These are phyloP conservation scores for Byssoonygena ceratinophila DNA, from an alignment of 2,329 filamentous ascomycete species.

Conservation along the genomic window DNA sequence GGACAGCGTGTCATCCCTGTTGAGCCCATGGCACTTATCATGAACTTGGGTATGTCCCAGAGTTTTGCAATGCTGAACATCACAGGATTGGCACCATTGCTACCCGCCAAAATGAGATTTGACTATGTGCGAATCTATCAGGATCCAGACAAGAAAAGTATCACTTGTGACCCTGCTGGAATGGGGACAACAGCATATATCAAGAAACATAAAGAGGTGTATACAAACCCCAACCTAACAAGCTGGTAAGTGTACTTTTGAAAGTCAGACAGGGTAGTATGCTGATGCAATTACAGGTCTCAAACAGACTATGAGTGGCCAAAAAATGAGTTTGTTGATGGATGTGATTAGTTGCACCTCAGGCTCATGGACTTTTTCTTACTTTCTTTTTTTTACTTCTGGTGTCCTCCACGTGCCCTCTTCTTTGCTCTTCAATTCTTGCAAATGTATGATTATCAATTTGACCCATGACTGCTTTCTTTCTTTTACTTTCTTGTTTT, in stretches of 20 bases:
- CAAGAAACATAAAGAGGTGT: conserved; percentile 48
- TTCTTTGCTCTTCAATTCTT: neutral
- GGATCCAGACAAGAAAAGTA: conserved; percentile 45
- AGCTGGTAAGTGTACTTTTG: conserved; percentile 41
- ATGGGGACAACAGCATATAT: conserved; percentile 61
- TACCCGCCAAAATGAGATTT: conserved; percentile 56
- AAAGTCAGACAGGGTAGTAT: neutral
- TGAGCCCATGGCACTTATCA: conserved; percentile 57
- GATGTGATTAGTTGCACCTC: conserved; percentile 32
- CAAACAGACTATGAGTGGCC: conserved; percentile 49
- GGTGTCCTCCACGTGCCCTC: neutral
- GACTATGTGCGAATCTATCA: conserved; percentile 65
- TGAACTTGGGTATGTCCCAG: conserved; percentile 61
- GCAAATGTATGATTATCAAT: conserved; percentile 7
- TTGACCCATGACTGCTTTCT: neutral
- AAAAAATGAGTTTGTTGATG: conserved; percentile 51
- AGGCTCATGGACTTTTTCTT: neutral
- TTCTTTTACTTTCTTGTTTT: neutral
- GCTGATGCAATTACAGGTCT: conserved; percentile 27
- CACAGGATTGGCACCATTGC: conserved; percentile 43
- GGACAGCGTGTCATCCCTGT: conserved; percentile 54
- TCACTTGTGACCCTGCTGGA: conserved; percentile 58
- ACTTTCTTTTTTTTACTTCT: neutral
- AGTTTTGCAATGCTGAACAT: conserved; percentile 55
- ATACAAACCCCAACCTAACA: conserved; percentile 55